Conservation (phyloP, 2,329 filamentous ascomycete species). For the Colletotrichum eremochloae region DNA sequence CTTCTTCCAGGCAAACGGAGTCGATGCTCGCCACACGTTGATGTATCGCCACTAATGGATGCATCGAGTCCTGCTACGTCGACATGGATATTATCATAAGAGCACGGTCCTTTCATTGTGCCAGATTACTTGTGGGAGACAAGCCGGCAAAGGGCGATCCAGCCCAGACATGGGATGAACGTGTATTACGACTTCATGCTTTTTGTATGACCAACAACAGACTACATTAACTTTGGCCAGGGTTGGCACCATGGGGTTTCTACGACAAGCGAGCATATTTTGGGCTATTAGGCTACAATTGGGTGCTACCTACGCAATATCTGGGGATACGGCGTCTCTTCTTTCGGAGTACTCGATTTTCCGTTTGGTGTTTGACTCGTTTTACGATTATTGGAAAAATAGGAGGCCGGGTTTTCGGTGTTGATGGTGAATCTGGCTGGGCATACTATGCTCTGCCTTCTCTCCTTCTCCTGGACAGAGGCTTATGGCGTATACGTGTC, state of each 20-base stretch:
- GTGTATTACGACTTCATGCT: constrained; percentile 16
- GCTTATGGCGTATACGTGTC: not conserved
- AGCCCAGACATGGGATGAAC: too few relatives aligned
- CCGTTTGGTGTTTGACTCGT: not conserved
- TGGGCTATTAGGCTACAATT: not conserved
- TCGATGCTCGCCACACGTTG: not conserved
- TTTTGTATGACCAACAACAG: constrained; percentile 5
- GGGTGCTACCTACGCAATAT: not conserved
- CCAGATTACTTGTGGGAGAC: not conserved
- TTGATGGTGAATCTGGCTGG: not conserved
- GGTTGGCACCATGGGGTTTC: not conserved
- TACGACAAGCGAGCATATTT: constrained; percentile 1
- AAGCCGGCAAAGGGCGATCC: not conserved
- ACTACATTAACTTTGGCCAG: not conserved
- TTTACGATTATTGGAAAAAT: not conserved
- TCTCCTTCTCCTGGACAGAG: not conserved
- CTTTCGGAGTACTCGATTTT: too few relatives aligned
- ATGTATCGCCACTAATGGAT: not conserved
- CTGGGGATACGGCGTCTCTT: not conserved
- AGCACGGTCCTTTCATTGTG: not conserved
- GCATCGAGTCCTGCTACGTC: too few relatives aligned
- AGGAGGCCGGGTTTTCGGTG: not conserved
- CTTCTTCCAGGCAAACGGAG: not conserved
- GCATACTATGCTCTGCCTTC: not conserved
- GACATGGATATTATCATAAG: not conserved